Conservation (phyloP, 192 early-diverging fungal genomes). For the Dissophora globulifera region DNA sequence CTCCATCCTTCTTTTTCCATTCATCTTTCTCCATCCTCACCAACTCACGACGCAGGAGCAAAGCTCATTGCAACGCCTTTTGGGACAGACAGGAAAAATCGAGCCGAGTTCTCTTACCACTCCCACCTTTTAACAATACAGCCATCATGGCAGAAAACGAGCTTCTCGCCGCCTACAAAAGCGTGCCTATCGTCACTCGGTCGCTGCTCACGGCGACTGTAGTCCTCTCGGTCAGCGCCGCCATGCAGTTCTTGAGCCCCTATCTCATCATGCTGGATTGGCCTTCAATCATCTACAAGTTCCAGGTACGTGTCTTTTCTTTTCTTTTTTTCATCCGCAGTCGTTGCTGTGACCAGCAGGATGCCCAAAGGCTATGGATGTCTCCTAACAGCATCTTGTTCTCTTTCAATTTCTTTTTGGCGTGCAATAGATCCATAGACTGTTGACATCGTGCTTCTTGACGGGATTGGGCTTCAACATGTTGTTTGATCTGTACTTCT, state of each 20-base stretch:
- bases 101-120: too few relatives aligned
- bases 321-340: slow-evolving; percentile 1
- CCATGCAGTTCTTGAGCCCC: slow-evolving; percentile 50
- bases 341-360: too few relatives aligned
- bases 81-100: too few relatives aligned
- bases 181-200: slow-evolving; percentile 71
- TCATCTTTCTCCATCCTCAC: not conserved
- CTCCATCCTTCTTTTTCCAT: not conserved
- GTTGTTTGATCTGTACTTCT: slow-evolving; percentile 76
- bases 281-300: slow-evolving; percentile 59
- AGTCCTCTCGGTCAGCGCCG: slow-evolving; percentile 54
- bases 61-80: too few relatives aligned
- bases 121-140: too few relatives aligned
- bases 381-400: too few relatives aligned
- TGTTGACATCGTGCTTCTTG: slow-evolving; percentile 75
- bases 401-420: not conserved
- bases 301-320: slow-evolving; percentile 60
- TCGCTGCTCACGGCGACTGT: slow-evolving; percentile 62
- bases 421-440: slow-evolving; percentile 72
- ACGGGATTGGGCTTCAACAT: slow-evolving; percentile 64
- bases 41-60: not conserved
- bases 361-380: too few relatives aligned
- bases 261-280: slow-evolving; percentile 64
- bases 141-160: slow-evolving; percentile 61
- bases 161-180: slow-evolving; percentile 58